A percentile compares a stretch with the other conserved stretches of the same genome.
Conservation (phyloP, 352 stramenopile genomes). For the Pythium graminicola region DNA sequence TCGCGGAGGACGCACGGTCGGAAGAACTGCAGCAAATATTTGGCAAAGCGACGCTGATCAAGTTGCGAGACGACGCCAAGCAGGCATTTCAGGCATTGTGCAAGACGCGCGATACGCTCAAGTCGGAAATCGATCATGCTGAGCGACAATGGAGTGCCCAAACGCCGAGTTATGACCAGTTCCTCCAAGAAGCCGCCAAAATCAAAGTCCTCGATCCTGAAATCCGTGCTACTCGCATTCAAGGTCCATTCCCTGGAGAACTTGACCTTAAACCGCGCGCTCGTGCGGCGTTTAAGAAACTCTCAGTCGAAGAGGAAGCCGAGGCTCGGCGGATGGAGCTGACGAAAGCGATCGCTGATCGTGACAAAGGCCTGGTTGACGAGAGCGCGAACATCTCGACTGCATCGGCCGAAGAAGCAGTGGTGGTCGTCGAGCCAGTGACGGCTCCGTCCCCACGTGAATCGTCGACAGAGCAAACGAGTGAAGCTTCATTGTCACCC, state of each 20-base stretch:
- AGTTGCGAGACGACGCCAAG: slow-evolving; percentile 62
- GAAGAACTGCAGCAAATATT: slow-evolving; percentile 59
- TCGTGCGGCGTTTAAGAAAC: slow-evolving; percentile 64
- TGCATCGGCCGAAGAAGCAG: not conserved
- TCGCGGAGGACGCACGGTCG: slow-evolving; percentile 62
- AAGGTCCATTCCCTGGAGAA: slow-evolving; percentile 44
- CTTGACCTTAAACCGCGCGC: slow-evolving; percentile 45
- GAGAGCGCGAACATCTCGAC: slow-evolving; percentile 3
- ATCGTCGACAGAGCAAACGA: not conserved
- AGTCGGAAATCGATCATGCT: slow-evolving; percentile 41
- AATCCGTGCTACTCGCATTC: slow-evolving; percentile 32
- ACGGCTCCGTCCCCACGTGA: not conserved
- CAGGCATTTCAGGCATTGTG: slow-evolving; percentile 36
- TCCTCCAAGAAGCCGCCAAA: slow-evolving; percentile 42
- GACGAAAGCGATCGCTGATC: slow-evolving; percentile 53
- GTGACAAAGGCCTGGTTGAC: slow-evolving; percentile 41
- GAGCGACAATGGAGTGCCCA: slow-evolving; percentile 37
- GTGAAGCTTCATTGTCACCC: not conserved
- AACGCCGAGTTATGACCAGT: slow-evolving; percentile 56
- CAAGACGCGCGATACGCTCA: slow-evolving; percentile 43
- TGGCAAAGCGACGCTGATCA: slow-evolving; percentile 54
- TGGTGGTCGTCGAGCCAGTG: not conserved
- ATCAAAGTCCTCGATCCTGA: slow-evolving; percentile 41
- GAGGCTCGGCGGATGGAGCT: slow-evolving; percentile 52
- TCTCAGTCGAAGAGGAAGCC: slow-evolving; percentile 75